Evolutionary conservation across 768 basidiomycete species (phyloP).

Genomic region (Panus rudis): DNA sequence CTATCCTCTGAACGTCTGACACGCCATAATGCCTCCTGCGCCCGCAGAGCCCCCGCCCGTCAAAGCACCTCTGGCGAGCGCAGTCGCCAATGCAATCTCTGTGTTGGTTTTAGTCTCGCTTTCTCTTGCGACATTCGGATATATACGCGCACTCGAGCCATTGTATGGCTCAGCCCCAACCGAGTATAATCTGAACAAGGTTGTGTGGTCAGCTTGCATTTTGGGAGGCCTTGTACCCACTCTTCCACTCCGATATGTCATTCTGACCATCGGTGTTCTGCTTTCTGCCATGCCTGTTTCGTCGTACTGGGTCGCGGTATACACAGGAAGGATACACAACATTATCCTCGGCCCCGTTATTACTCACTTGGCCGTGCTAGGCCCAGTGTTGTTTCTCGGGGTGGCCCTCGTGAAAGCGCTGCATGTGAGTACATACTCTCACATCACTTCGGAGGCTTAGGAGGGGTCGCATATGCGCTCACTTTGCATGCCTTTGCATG

Average conservation of each 20-base stretch:
- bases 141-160: slow-evolving; percentile 59
- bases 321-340: slow-evolving; percentile 46
- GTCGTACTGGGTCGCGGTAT: slow-evolving; percentile 60
- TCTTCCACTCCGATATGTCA: slow-evolving; percentile 25
- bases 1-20: too few relatives aligned
- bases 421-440: slow-evolving; percentile 27
- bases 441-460: not conserved
- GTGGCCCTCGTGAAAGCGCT: slow-evolving; percentile 37
- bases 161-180: slow-evolving; percentile 61
- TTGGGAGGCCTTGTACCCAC: slow-evolving; percentile 28
- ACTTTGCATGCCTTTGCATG: slow-evolving; percentile 4
- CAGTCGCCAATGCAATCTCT: slow-evolving; percentile 11
- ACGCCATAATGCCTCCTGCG: too few relatives aligned
- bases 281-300: slow-evolving; percentile 46
- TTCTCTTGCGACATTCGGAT: slow-evolving; percentile 54
- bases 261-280: slow-evolving; percentile 32
- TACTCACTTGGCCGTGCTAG: slow-evolving; percentile 50
- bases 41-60: slow-evolving; percentile 4
- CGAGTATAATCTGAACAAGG: slow-evolving; percentile 37
- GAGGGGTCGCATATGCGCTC: not conserved
- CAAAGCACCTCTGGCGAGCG: slow-evolving; percentile 6
- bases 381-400: slow-evolving; percentile 48
- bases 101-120: slow-evolving; percentile 24
- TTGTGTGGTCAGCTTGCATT: slow-evolving; percentile 28
- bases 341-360: slow-evolving; percentile 51